A percentile compares a stretch with the other conserved stretches of the same genome.
These are phyloP conservation scores for Trypanosoma scelopori DNA, from an alignment of 208 protist genomes.

Conservation along the genomic window DNA sequence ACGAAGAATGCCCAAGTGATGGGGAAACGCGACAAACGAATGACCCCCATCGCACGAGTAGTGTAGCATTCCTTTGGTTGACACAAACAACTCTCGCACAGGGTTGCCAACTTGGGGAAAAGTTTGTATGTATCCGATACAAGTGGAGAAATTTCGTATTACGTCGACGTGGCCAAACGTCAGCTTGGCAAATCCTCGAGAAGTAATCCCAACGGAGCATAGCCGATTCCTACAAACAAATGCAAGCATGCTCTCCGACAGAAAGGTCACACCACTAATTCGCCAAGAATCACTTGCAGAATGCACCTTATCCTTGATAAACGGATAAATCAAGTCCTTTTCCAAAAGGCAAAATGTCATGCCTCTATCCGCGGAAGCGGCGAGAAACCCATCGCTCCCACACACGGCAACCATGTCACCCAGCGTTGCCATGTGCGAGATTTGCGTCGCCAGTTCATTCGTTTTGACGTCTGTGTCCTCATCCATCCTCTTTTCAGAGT, in stretches of 20 bases:
- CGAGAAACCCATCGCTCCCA: constrained; percentile 48
- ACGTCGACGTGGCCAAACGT: constrained; percentile 16
- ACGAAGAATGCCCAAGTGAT: constrained; percentile 64
- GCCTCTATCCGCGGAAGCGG: constrained; percentile 65
- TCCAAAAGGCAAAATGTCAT: constrained; percentile 41
- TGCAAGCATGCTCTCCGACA: constrained; percentile 20
- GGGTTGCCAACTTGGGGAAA: constrained; percentile 6
- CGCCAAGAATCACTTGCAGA: neutral
- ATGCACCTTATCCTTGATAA: constrained; percentile 1
- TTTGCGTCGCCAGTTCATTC: constrained; percentile 8
- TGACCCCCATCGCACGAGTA: constrained; percentile 54
- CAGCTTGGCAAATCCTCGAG: constrained; percentile 1
- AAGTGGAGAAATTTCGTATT: constrained; percentile 7
- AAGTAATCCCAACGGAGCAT: constrained; percentile 16
- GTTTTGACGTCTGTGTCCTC: neutral
- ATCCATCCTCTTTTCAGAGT: neutral
- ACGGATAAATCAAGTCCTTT: constrained; percentile 15
- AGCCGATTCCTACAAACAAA: constrained; percentile 24
- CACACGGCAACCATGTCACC: constrained; percentile 53
- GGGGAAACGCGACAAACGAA: constrained; percentile 56
- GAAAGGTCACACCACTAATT: constrained; percentile 24
- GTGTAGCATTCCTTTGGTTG: constrained; percentile 48
- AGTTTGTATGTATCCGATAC: constrained; percentile 25
- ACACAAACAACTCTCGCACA: constrained; percentile 43
- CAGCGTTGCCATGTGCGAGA: constrained; percentile 27